Percentiles rank a stretch among this genome's conserved stretches.
Evolutionary conservation across 352 stramenopile species (phyloP).

Genomic region (Globisporangium yorkense): DNA sequence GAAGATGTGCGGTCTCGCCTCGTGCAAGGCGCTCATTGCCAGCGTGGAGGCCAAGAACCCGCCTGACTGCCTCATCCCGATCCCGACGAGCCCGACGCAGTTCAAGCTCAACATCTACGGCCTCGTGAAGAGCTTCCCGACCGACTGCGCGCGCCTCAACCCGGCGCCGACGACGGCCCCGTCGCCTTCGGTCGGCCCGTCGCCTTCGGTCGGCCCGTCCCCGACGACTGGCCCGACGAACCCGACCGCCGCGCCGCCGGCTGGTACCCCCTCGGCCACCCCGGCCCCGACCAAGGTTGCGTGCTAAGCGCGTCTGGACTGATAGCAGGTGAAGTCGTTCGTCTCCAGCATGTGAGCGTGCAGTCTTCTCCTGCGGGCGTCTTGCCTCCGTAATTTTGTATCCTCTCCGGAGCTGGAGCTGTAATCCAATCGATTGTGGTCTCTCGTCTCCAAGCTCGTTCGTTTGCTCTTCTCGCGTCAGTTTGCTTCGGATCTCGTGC

Average conservation of each 20-base stretch:
- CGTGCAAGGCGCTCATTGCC: conserved; percentile 29
- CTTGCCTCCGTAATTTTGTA: not conserved
- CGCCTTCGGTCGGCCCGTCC: not conserved
- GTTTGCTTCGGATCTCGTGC: too few species aligned
- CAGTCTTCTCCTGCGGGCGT: not conserved
- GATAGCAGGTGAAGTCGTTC: not conserved
- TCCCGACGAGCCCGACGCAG: conserved; percentile 31
- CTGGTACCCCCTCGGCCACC: not conserved
- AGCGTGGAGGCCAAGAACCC: conserved; percentile 21
- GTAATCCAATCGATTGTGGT: not conserved
- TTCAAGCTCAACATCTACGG: conserved; percentile 31
- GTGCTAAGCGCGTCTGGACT: not conserved
- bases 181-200: not conserved
- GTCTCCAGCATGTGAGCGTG: not conserved
- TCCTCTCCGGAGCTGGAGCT: not conserved
- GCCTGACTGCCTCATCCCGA: conserved; percentile 29
- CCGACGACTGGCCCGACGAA: not conserved
- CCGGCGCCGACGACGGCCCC: not conserved
- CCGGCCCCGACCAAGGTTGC: not conserved
- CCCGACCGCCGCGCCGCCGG: too few species aligned
- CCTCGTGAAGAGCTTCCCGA: conserved; percentile 50
- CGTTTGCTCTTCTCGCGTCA: too few species aligned
- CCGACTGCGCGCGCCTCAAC: conserved; percentile 12
- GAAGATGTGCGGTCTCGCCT: conserved; percentile 28
- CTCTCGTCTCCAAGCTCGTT: not conserved